phyloP scores from a whole-genome alignment of 148 eudicot species.

The Fagopyrum esculentum region DNA sequence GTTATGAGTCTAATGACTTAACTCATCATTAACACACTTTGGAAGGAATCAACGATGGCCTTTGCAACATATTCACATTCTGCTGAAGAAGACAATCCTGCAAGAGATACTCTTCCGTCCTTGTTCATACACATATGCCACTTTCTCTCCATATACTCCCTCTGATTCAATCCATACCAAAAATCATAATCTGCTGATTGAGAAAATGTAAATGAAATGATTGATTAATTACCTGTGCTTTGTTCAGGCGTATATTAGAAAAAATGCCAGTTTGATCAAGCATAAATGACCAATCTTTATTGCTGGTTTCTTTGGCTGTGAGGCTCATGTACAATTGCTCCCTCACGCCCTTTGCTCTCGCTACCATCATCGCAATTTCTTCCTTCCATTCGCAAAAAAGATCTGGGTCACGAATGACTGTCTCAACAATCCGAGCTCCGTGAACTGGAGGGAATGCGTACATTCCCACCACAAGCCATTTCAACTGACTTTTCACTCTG shows the following conservation, averaged over 20 bases:
- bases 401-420: constrained; percentile 54
- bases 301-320: constrained; percentile 60
- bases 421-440: constrained; percentile 85
- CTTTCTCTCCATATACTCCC: constrained; percentile 56
- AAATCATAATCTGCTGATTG: too few relatives aligned
- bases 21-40: background rate
- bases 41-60: constrained; percentile 55
- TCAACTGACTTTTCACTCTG: constrained; percentile 90
- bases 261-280: constrained; percentile 93
- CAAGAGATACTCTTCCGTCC: constrained; percentile 57
- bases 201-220: too few relatives aligned
- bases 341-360: constrained; percentile 69
- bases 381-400: constrained; percentile 80
- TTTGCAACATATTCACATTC: constrained; percentile 59
- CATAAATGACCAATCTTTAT: constrained; percentile 93
- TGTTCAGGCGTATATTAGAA: constrained; percentile 83
- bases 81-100: constrained; percentile 52
- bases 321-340: constrained; percentile 65
- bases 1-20: too few relatives aligned
- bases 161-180: constrained; percentile 20
- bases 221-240: constrained; percentile 57
- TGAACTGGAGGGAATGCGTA: constrained; percentile 95
- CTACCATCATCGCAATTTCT: constrained; percentile 94
- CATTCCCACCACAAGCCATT: constrained; percentile 86
- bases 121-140: constrained; percentile 69